Percentiles rank a stretch among this genome's conserved stretches.
phyloP scores from a whole-genome alignment of 164 flowering plant species.

The Kalanchoe fedtschenkoi region DNA sequence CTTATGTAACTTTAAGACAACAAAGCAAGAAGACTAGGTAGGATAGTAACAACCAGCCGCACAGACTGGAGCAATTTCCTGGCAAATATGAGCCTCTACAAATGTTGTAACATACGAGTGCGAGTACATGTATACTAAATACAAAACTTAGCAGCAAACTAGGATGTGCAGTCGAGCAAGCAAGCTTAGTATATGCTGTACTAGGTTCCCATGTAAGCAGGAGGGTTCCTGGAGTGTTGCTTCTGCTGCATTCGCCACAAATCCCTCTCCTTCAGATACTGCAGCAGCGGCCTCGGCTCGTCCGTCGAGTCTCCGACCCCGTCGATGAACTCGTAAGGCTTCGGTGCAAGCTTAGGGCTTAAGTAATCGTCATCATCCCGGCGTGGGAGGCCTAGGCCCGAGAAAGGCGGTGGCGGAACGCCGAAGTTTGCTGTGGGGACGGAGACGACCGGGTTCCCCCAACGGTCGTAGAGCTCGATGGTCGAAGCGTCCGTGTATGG shows the following conservation, averaged over 20 bases:
- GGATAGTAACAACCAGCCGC: no score
- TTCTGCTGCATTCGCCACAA: conserved; percentile 37
- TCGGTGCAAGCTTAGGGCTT: conserved; percentile 23
- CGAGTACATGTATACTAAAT: no score
- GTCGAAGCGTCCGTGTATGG: not conserved
- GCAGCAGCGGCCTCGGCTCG: conserved; percentile 44
- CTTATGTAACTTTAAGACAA: no score
- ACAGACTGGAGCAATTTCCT: no score
- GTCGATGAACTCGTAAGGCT: conserved; percentile 24
- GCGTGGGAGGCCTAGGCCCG: conserved; percentile 18
- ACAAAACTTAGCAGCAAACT: no score
- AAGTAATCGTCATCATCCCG: conserved; percentile 18
- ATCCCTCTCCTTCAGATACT: conserved; percentile 65
- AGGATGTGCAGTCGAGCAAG: no score
- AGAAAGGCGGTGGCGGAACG: not conserved
- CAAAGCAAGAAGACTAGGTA: no score
- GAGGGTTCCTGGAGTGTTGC: conserved; percentile 21
- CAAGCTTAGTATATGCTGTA: not conserved
- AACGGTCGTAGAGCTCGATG: not conserved
- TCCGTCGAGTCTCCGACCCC: conserved; percentile 22
- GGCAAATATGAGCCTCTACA: no score
- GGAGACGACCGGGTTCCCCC: not conserved
- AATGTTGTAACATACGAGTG: no score
- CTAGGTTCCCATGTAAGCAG: conserved; percentile 24
- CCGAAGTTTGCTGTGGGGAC: not conserved